Conservation (phyloP, 2,329 filamentous ascomycete species). For the Talaromyces albobiverticillius region DNA sequence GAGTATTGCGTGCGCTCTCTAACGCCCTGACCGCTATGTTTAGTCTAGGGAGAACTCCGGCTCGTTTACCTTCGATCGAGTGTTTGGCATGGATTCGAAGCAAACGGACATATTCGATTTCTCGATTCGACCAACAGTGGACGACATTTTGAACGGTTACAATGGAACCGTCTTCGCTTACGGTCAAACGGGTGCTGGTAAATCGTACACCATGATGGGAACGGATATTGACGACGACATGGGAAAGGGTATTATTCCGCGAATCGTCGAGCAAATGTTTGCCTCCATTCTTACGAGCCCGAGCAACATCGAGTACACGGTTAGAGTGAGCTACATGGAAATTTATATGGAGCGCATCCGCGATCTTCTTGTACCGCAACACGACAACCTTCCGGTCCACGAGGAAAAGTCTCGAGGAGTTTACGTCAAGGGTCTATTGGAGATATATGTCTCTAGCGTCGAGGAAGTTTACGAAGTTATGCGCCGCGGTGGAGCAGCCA, state of each 20-base stretch:
- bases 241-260: constrained; percentile 89
- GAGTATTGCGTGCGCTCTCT: neutral
- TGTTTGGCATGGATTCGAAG: constrained; percentile 89
- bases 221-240: constrained; percentile 88
- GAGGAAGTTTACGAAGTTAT: constrained; percentile 97
- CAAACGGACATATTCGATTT: constrained; percentile 97
- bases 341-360: constrained; percentile 99
- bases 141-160: constrained; percentile 98
- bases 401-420: constrained; percentile 96
- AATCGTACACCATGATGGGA: constrained; percentile 99
- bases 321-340: constrained; percentile 98
- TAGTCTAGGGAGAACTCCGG: constrained; percentile 81
- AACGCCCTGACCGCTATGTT: constrained; percentile 19
- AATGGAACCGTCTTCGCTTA: constrained; percentile 99
- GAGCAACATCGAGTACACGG: constrained; percentile 95
- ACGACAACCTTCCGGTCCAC: constrained; percentile 96
- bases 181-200: constrained; percentile 95
- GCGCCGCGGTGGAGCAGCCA: constrained; percentile 82
- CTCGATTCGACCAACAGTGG: constrained; percentile 91
- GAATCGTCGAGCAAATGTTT: constrained; percentile 97
- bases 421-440: constrained; percentile 90
- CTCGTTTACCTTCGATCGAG: constrained; percentile 93
- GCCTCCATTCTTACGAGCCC: constrained; percentile 89
- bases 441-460: constrained; percentile 93
- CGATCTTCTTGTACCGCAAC: constrained; percentile 85